Evolutionary conservation across 345 rosid species (phyloP).

Genomic region (Euphorbia pulcherrima): DNA sequence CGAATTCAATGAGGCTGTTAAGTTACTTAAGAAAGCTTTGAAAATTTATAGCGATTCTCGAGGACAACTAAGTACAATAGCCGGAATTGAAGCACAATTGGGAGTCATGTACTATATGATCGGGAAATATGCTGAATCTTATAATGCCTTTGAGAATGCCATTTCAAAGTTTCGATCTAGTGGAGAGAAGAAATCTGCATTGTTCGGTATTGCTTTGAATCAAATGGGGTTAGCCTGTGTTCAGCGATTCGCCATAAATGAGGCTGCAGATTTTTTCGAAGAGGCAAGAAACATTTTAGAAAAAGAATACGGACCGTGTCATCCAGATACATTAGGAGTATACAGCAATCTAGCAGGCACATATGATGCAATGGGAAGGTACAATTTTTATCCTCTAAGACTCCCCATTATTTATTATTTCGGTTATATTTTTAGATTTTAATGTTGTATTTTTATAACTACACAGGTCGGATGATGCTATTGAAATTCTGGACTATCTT

Average conservation of each 20-base stretch:
- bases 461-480: slow-evolving; percentile 83
- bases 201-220: slow-evolving; percentile 77
- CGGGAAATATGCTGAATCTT: slow-evolving; percentile 67
- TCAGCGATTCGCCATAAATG: slow-evolving; percentile 64
- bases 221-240: slow-evolving; percentile 91
- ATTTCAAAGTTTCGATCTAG: slow-evolving; percentile 61
- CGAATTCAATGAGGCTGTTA: slow-evolving; percentile 59
- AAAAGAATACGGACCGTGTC: slow-evolving; percentile 86
- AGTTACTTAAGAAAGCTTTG: slow-evolving; percentile 61
- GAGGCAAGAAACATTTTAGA: slow-evolving; percentile 79
- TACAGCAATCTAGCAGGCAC: slow-evolving; percentile 95
- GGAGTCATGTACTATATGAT: slow-evolving; percentile 88
- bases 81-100: slow-evolving; percentile 90
- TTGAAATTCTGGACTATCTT: slow-evolving; percentile 69
- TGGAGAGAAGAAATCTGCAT: slow-evolving; percentile 73
- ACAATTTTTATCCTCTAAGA: neutral
- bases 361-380: slow-evolving; percentile 99
- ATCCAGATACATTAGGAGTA: slow-evolving; percentile 83
- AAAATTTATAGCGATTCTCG: slow-evolving; percentile 53
- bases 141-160: slow-evolving; percentile 58
- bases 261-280: slow-evolving; percentile 85
- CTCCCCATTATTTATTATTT: neutral
- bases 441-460: neutral
- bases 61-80: slow-evolving; percentile 68
- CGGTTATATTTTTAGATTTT: too few relatives aligned